These are phyloP conservation scores for Sambucus nigra DNA, from an alignment of 129 eudicot species.

Conservation along the genomic window DNA sequence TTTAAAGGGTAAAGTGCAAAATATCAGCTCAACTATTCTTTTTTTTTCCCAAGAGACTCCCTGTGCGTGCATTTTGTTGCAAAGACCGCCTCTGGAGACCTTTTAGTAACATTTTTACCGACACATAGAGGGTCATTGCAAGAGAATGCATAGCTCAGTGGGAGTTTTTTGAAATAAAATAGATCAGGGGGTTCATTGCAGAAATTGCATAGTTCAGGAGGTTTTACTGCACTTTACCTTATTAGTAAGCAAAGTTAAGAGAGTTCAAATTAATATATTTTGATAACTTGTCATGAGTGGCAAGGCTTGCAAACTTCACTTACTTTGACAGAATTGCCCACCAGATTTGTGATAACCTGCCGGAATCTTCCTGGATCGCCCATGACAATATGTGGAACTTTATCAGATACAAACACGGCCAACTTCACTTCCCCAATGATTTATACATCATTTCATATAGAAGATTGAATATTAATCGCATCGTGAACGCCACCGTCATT, in stretches of 20 bases:
- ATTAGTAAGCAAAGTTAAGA: background rate
- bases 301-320: slow-evolving; percentile 14
- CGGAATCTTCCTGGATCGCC: slow-evolving; percentile 89
- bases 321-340: slow-evolving; percentile 83
- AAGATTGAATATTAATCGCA: background rate
- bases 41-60: too few species aligned
- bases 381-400: slow-evolving; percentile 69
- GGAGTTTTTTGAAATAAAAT: too few species aligned
- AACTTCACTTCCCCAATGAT: slow-evolving; percentile 41
- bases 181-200: too few species aligned
- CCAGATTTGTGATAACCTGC: slow-evolving; percentile 83
- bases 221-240: too few species aligned
- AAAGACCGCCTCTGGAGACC: too few species aligned
- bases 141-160: too few species aligned
- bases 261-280: background rate
- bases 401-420: slow-evolving; percentile 82
- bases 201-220: too few species aligned
- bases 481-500: background rate
- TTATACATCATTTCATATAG: background rate
- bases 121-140: too few species aligned
- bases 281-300: background rate
- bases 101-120: too few species aligned
- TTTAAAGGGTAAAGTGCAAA: too few species aligned
- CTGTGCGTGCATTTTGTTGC: too few species aligned
- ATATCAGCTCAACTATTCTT: too few species aligned